Evolutionary conservation across 345 rosid species (phyloP), one percentile per base, ranked within the genome.

Genomic region (Clarkia xantiana): DNA sequence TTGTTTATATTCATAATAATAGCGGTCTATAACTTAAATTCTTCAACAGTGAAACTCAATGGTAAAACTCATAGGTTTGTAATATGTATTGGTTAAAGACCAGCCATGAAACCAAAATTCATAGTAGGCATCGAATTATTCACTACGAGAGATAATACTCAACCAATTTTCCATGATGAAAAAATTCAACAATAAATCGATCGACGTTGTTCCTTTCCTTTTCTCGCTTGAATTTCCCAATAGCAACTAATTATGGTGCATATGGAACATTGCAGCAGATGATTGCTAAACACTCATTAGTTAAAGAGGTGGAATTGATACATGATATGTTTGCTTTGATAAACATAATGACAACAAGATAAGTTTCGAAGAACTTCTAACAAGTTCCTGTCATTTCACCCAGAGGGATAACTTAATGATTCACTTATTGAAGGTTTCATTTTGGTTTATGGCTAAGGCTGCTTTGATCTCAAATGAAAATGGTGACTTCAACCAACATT

Each of bases 111-210:
- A 82, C 65, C 95, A 81, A 58, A 79, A 90, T 68, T 75, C 84
- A 45, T 86, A 83, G 81, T 86, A 90, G 64, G 97, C 97, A 62
- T 72, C 95, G 13, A 90, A 86, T 75, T 95, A 86, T 51, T 94
- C 94, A 25, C 74, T 90, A 39, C 95, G 97, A 44, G 97, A 90
- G 62, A 76, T 83, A n/a, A 83, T 95, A 62, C 81, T 90, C 51
- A 90, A 70, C 97, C n/a, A 90, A 66, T 90, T 90, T 59, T 86
- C 95, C 16, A 57, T 86, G 66, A 90, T 90, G 97, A 90, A 86
- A 59, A 86, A 88, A 62, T 83, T 90, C 59, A 90, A 90, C 64
- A 90, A 86, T 86, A 90, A 60, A 58, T 95, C 94, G 47, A 71
- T 86, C 56, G 65, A 88, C 54, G 95, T 84, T 76, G 70, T 80